Evolutionary conservation across 305 asterid species (phyloP).

Genomic region (Rubia tinctorum): DNA sequence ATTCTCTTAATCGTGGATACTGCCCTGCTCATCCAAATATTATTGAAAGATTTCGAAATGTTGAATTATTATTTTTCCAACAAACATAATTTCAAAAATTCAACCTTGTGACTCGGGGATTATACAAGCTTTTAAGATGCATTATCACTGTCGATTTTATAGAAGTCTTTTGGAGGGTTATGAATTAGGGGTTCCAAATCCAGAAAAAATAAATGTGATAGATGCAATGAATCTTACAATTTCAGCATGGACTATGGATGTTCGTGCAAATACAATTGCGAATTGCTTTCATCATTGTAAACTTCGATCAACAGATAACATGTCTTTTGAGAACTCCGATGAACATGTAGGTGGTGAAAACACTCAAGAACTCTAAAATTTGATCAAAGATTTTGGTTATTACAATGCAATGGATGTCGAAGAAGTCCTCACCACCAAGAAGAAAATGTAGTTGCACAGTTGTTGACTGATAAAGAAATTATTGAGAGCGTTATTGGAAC

Average conservation of each 20-base stretch:
- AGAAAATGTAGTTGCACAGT: no score
- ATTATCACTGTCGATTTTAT: neutral
- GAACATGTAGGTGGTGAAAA: neutral
- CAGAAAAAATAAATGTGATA: neutral
- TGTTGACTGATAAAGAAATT: no score
- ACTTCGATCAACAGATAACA: neutral
- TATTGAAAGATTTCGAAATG: slow-evolving; percentile 7
- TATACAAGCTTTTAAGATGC: no score
- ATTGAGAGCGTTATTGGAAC: no score
- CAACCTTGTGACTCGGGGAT: no score
- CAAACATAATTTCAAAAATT: neutral
- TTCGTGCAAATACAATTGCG: neutral
- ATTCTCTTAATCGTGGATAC: neutral
- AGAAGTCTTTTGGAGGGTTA: neutral
- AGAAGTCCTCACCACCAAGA: neutral
- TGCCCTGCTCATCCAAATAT: no score
- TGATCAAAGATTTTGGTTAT: neutral
- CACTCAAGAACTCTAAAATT: neutral
- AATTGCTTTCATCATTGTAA: neutral
- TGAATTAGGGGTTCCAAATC: neutral
- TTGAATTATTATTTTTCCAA: slow-evolving; percentile 5
- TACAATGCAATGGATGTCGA: slow-evolving; percentile 7
- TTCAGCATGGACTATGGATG: neutral
- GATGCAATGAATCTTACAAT: neutral
- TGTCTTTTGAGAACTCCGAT: neutral